Evolutionary conservation across 2,329 filamentous ascomycete genomes (phyloP).

Genomic region (Decorospora gaudefroyi): DNA sequence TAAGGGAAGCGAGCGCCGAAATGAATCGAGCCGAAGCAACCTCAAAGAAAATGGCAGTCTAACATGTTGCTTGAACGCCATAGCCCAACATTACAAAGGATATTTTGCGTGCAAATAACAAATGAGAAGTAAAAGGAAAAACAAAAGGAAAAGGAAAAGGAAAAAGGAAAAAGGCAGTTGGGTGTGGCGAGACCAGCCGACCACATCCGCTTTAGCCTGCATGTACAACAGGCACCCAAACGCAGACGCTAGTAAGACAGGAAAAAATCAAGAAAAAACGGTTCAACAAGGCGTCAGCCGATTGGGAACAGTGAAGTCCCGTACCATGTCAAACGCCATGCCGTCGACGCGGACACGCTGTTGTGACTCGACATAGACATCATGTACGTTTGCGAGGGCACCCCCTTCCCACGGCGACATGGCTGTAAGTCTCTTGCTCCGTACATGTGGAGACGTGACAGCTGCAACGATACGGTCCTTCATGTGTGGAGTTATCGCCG

Average conservation of each 20-base stretch:
- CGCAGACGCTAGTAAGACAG: constrained; percentile 23
- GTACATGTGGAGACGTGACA: constrained; percentile 31
- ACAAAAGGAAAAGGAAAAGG: background rate
- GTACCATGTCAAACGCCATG: constrained; percentile 44
- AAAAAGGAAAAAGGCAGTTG: constrained; percentile 4
- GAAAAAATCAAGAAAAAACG: background rate
- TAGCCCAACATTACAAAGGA: constrained; percentile 28
- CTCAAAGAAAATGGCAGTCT: constrained; percentile 16
- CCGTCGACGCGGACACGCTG: constrained; percentile 43
- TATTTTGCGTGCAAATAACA: constrained; percentile 12
- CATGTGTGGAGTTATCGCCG: constrained; percentile 29
- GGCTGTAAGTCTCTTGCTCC: constrained; percentile 34
- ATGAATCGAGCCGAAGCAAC: constrained; percentile 12
- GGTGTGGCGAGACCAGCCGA: constrained; percentile 35
- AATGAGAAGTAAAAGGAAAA: constrained; percentile 11
- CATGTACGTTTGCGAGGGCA: constrained; percentile 36
- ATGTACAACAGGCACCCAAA: constrained; percentile 16
- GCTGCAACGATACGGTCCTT: constrained; percentile 39
- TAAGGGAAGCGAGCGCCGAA: constrained; percentile 8
- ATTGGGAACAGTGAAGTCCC: constrained; percentile 33
- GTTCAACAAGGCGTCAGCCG: constrained; percentile 34
- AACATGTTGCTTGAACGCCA: constrained; percentile 13
- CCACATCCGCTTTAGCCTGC: constrained; percentile 14
- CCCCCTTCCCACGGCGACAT: constrained; percentile 42
- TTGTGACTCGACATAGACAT: constrained; percentile 41